Percentiles rank a stretch among this genome's conserved stretches.
These are phyloP conservation scores for Nicotiana sylvestris DNA, from an alignment of 257 asterid genomes.

Conservation along the genomic window DNA sequence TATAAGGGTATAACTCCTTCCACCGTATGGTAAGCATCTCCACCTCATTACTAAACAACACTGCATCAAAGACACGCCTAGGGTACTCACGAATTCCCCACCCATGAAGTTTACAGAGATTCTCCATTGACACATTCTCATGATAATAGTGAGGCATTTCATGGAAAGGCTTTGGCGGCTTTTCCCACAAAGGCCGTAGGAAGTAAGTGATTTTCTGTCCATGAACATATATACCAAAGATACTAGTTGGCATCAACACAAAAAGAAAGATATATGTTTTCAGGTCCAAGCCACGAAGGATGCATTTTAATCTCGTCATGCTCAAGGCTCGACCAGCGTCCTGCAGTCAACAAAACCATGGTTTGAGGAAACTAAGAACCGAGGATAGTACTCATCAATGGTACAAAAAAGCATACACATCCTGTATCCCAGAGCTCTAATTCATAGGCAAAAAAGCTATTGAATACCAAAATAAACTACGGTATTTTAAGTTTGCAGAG, in stretches of 20 bases:
- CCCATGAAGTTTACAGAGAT: slow-evolving; percentile 74
- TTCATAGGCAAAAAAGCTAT: background rate
- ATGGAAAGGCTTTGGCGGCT: slow-evolving; percentile 72
- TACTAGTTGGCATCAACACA: slow-evolving; percentile 49
- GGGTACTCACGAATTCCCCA: slow-evolving; percentile 80
- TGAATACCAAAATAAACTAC: background rate
- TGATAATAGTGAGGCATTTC: slow-evolving; percentile 80
- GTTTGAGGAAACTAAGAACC: background rate
- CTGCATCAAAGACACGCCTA: slow-evolving; percentile 81
- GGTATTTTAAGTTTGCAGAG: background rate
- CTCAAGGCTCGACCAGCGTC: slow-evolving; percentile 41
- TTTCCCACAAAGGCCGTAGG: slow-evolving; percentile 73
- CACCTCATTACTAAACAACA: slow-evolving; percentile 70
- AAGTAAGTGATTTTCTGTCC: slow-evolving; percentile 84
- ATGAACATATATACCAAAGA: slow-evolving; percentile 51
- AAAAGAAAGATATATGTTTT: slow-evolving; percentile 50
- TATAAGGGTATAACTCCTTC: slow-evolving; percentile 73
- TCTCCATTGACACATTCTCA: slow-evolving; percentile 71
- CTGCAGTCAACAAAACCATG: slow-evolving; percentile 30
- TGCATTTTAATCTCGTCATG: slow-evolving; percentile 60
- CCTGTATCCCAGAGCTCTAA: background rate
- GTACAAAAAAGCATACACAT: background rate
- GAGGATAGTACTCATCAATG: background rate
- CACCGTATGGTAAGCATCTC: slow-evolving; percentile 72
- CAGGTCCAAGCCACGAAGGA: slow-evolving; percentile 56